Evolutionary conservation across 108 stramenopile species (phyloP).

Genomic region (Licmophora abbreviata): DNA sequence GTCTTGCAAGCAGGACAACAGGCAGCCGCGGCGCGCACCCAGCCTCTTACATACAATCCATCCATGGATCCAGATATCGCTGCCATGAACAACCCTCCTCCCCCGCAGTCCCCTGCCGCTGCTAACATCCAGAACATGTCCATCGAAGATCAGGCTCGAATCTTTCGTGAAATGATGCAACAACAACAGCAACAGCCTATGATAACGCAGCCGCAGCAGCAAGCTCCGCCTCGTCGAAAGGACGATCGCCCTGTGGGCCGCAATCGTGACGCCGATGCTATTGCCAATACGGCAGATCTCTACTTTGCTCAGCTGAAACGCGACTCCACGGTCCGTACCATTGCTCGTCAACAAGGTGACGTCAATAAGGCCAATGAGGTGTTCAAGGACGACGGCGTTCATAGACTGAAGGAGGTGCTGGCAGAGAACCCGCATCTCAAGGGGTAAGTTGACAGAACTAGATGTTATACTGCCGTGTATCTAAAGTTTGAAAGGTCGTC

Average conservation of each 20-base stretch:
- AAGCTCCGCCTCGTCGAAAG: slow-evolving; percentile 5
- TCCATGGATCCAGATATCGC: slow-evolving; percentile 2
- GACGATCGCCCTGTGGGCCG: slow-evolving; percentile 32
- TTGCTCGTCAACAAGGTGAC: slow-evolving; percentile 52
- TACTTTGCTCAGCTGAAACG: slow-evolving; percentile 84
- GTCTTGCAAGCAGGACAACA: slow-evolving; percentile 31
- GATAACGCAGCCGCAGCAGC: neutral
- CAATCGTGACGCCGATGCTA: slow-evolving; percentile 60
- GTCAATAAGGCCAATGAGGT: slow-evolving; percentile 49
- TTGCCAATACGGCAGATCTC: slow-evolving; percentile 73
- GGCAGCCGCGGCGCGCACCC: slow-evolving; percentile 5
- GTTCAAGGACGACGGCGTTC: slow-evolving; percentile 48
- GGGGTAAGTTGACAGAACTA: slow-evolving; percentile 13
- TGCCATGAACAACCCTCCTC: slow-evolving; percentile 7
- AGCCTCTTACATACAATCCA: slow-evolving; percentile 16
- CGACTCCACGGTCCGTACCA: slow-evolving; percentile 63
- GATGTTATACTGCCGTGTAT: neutral
- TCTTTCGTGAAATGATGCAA: slow-evolving; percentile 45
- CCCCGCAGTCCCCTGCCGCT: slow-evolving; percentile 14
- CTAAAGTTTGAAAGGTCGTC: neutral
- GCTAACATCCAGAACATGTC: slow-evolving; percentile 19
- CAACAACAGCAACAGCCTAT: slow-evolving; percentile 13
- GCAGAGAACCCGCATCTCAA: slow-evolving; percentile 62
- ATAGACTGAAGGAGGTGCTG: slow-evolving; percentile 32
- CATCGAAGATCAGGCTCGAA: slow-evolving; percentile 36